Evolutionary conservation across 805 yeast species (phyloP), one percentile per base, ranked within the genome.

Genomic region (Candida vaughaniae): DNA sequence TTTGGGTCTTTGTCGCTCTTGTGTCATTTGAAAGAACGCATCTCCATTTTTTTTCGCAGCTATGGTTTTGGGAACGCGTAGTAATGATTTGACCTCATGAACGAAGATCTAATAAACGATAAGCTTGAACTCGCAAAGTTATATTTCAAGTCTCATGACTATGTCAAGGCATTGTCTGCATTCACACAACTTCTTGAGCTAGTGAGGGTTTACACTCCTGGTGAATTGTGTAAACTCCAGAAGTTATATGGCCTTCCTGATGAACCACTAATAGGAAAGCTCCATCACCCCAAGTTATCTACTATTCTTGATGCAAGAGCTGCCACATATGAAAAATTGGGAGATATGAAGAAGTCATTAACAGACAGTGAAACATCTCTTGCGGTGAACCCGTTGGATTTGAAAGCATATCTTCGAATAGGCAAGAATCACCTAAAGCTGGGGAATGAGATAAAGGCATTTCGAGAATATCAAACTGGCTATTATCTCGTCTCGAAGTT

Each of bases 381-480:
- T 3, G 41, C 42, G 10, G 14, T 61, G 3, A 75, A 73, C 23
- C 78, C 78, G 0, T 46, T 66, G 17, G 60, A 71, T 12, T 71
- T 76, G 50, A 75, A 73, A 48, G 78, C 77, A 1, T 74, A 75
- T 43, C 52, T 76, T 25, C 47, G 81, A 23, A 51, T 56, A 3
- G 65, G 69, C 2, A 75, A 73, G 45, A 42, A 73, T 3, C 48
- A 61, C 16, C 10, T 42, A 16, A 35, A 41, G 7, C 37, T 49
- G 26, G 55, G 55, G 1, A 47, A 58, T 15, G 49, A 60, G 3
- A 19, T 45, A 1, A 68, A 65, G 14, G 71, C 78, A 2, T 63
- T 60, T 41, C 55, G 57, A 25, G 47, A 49, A 1, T 54, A 63
- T 35, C 66, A 63, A 33, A 41, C 46, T 19, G 80, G 78, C 0